Evolutionary conservation across 1,139 yeast genomes (phyloP), one percentile per base, ranked within the genome.

Genomic region (Citeromyces siamensis): DNA sequence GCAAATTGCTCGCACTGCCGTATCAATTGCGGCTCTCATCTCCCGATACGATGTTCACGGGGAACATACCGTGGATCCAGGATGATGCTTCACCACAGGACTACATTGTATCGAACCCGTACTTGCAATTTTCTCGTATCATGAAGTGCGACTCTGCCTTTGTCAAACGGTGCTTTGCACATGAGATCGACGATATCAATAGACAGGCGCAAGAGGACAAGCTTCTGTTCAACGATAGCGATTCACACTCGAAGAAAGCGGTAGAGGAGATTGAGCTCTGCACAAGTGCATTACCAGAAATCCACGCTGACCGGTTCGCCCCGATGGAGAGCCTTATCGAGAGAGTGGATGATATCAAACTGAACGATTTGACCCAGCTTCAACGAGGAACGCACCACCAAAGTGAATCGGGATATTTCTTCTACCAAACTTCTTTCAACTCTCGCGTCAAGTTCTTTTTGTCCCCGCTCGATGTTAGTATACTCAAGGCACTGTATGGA

Each of bases 391-490:
- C 6, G 18, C 22, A 20, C 18, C 22, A 20, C 18, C 28, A 17
- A 12, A 18, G 18, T n/a, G 32, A 47, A 40, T 21, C 48, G 44
- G 4, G 76, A 31, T 71, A 57, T 48, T 72, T 66, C 50, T 78
- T 73, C 48, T 84, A 79, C 51, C 88, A 85, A 50, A 78, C 94
- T 0, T 76, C 79, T 0, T 80, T 79, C 54, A 71, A 74, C 44
- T 68, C 90, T 0, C 62, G 74, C 3, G 68, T 79, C 5, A 70
- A 72, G 21, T 85, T 62, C 53, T 80, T 83, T 32, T 59, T 88
- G 17, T 75, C 95, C 0, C 77, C 88, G 2, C 60, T 90, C 35
- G 98, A 90, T 50, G 70, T 83, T 36, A 78, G 78, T 41, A 75
- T 90, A 9, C 59, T 90, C 42, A 70, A 73, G 42, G 56, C 74